A percentile compares a stretch with the other conserved stretches of the same genome.
Conservation (phyloP, 2,329 filamentous ascomycete genomes). For the Dothistroma septosporum region DNA sequence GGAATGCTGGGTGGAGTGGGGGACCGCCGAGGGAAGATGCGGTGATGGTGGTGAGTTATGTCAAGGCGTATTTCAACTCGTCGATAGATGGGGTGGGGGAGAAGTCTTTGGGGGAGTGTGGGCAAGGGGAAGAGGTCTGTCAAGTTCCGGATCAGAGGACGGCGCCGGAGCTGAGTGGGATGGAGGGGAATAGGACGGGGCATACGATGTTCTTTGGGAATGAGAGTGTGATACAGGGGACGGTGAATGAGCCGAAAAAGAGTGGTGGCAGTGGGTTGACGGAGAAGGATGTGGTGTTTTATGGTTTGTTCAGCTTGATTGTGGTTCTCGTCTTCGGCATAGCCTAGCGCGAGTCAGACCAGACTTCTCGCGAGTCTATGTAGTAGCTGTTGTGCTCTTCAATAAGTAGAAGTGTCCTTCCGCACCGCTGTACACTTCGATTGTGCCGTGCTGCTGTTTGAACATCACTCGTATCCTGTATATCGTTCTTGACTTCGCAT, state of each 20-base stretch:
- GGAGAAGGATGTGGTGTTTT: background rate
- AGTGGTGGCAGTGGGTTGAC: background rate
- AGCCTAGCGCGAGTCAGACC: background rate
- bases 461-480: background rate
- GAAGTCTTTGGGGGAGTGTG: background rate
- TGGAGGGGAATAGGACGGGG: conserved; percentile 15
- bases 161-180: conserved; percentile 13
- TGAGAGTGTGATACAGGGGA: background rate
- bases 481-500: background rate
- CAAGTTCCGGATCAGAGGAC: conserved; percentile 18
- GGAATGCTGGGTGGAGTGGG: conserved; percentile 65
- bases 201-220: conserved; percentile 18
- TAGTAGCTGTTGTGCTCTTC: background rate
- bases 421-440: too few species aligned
- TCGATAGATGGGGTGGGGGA: conserved; percentile 6
- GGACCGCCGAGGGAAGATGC: conserved; percentile 65
- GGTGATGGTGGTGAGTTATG: conserved; percentile 60
- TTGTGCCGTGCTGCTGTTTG: background rate
- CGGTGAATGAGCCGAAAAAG: background rate
- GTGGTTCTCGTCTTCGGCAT: background rate
- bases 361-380: background rate
- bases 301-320: background rate
- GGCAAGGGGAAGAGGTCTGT: conserved; percentile 11
- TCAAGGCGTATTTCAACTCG: conserved; percentile 78
- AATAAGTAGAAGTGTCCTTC: too few species aligned